Evolutionary conservation across 805 yeast genomes (phyloP).

Genomic region (Zygosaccharomyces bisporus): DNA sequence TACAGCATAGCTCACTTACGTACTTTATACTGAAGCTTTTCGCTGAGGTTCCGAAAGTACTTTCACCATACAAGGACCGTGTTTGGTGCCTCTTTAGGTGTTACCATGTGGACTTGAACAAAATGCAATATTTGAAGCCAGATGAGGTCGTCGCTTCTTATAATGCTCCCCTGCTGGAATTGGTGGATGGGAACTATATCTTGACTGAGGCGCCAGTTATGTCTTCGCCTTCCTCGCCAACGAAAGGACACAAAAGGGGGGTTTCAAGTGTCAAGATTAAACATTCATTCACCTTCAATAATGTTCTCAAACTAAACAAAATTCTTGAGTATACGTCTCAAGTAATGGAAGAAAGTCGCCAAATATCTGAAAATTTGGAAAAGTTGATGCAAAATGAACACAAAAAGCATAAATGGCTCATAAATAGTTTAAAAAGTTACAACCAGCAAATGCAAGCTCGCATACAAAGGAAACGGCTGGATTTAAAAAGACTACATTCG

Average conservation of each 20-base stretch:
- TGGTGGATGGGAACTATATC: constrained; percentile 27
- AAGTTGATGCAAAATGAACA: constrained; percentile 1
- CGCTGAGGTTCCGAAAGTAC: constrained; percentile 19
- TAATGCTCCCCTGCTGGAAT: constrained; percentile 26
- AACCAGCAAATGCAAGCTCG: constrained; percentile 11
- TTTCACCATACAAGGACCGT: constrained; percentile 5
- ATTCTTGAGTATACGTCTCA: constrained; percentile 29
- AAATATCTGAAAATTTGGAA: constrained; percentile 19
- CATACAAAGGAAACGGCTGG: constrained; percentile 7
- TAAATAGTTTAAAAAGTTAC: constrained; percentile 7
- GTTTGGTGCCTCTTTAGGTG: constrained; percentile 19
- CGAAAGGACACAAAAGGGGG: constrained; percentile 5
- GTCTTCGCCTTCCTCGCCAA: background rate
- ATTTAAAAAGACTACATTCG: background rate
- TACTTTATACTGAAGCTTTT: constrained; percentile 21
- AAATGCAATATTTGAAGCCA: constrained; percentile 14
- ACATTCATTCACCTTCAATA: constrained; percentile 28
- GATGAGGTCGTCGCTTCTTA: constrained; percentile 11
- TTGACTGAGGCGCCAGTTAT: constrained; percentile 6
- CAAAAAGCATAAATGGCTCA: constrained; percentile 7
- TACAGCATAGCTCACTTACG: constrained; percentile 15
- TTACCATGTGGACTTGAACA: constrained; percentile 21
- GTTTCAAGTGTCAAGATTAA: constrained; percentile 8
- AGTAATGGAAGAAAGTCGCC: constrained; percentile 19
- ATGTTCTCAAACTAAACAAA: constrained; percentile 28